Base-by-base conservation (phyloP, 768 basidiomycete genomes). In the Leccinum boreale region DNA sequence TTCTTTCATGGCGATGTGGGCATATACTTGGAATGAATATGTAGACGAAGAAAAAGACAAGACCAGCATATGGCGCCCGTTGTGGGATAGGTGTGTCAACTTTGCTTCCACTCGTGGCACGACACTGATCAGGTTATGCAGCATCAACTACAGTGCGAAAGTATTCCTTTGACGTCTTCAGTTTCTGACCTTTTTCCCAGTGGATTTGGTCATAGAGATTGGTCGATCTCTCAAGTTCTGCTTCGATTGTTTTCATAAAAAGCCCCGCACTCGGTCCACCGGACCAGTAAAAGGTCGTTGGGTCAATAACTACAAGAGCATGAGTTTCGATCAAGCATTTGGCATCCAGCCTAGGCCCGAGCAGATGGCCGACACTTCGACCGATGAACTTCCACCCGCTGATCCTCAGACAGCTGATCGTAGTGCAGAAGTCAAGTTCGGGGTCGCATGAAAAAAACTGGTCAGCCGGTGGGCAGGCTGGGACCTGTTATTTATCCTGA, bases 1-100 rank as follows among this genome's bases (percentile, higher is more conserved):
- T 68, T 76, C 91, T 4, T 45, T 69, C 0, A 69, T 88, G 49
- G 94, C 94, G 89, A 80, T 82, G 76, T 94, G 90, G 89, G 89
- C 93, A 0, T 96, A 94, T 69, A 79, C 79, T 10, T 77, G 79
- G 61, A 78, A 73, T 0, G 92, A 94, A 62, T 95, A 94, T 72
- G 72, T 67, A 15, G 60, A 74, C 33, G 62, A 72, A 23, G 81
- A 77, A 12, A 60, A 66, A 1, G 64, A 65, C 10, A 71, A 79
- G 44, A 90, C 86, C 1, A 78, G 82, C 31, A 77, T 89, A 55
- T 83, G 86, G 81, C 77, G 82, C 33, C 86, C 92, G 1, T 71
- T 94, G 21, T 85, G 81, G 84, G 90, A 94, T 69, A 71, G 70
- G 71, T 69, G 15, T 19, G 74, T 68, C 26, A 15, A 8, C 39